Conservation (phyloP, 116 monocot genomes). For the Papilionanthe hybrid region DNA sequence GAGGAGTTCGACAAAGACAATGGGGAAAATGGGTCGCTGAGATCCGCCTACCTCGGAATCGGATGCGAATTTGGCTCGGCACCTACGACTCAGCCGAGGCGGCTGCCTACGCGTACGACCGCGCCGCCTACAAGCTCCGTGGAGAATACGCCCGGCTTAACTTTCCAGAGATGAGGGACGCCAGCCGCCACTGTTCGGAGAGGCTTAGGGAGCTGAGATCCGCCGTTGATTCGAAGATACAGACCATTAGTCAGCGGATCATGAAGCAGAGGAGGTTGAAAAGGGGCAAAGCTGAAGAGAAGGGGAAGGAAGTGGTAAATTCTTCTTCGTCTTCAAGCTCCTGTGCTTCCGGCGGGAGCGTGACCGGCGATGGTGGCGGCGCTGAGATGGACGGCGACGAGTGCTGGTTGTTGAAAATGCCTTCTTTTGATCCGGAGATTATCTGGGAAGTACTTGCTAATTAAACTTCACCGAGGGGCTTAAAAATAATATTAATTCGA, state of each 20-base stretch:
- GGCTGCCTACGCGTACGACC: slow-evolving; percentile 79
- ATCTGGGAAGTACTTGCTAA: slow-evolving; percentile 56
- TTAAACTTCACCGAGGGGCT: neutral
- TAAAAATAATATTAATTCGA: too few species aligned
- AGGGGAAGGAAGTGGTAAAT: neutral
- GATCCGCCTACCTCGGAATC: slow-evolving; percentile 64
- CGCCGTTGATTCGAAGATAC: slow-evolving; percentile 64
- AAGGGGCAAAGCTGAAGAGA: neutral
- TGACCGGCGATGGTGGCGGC: slow-evolving; percentile 10
- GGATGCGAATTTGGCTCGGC: slow-evolving; percentile 77
- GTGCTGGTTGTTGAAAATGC: slow-evolving; percentile 39
- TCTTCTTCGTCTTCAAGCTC: neutral
- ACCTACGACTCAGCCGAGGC: slow-evolving; percentile 75
- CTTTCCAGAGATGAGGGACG: slow-evolving; percentile 39
- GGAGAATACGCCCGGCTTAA: slow-evolving; percentile 84
- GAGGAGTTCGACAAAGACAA: slow-evolving; percentile 80
- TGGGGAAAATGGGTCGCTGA: slow-evolving; percentile 92
- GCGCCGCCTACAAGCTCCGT: slow-evolving; percentile 75
- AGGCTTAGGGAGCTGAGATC: slow-evolving; percentile 20
- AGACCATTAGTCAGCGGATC: slow-evolving; percentile 46
- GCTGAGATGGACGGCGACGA: slow-evolving; percentile 12
- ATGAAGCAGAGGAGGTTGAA: slow-evolving; percentile 27
- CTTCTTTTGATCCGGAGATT: slow-evolving; percentile 61
- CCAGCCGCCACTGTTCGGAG: slow-evolving; percentile 15
- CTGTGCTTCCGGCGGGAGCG: neutral